Evolutionary conservation across 208 protist genomes (phyloP).

Genomic region (Porcisia hertigi): DNA sequence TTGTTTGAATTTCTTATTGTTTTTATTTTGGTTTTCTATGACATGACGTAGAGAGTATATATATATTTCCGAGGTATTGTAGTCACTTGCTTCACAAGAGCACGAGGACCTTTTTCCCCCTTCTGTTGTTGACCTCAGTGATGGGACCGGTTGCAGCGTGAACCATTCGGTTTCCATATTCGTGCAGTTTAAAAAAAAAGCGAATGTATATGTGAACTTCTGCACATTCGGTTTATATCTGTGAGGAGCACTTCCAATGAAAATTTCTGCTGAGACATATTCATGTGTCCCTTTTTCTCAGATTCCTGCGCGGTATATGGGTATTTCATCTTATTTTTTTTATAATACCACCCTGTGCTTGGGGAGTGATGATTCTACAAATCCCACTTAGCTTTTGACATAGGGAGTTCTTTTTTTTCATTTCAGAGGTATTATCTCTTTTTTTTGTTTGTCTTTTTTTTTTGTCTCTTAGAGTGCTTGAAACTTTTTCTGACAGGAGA

Average conservation of each 20-base stretch:
- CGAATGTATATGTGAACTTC: neutral
- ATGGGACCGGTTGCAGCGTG: neutral
- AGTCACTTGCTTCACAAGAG: neutral
- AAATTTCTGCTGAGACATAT: neutral
- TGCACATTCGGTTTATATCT: neutral
- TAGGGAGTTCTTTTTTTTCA: neutral
- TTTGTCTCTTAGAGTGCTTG: neutral
- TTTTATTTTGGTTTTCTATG: neutral
- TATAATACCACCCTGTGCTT: neutral
- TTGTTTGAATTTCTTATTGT: neutral
- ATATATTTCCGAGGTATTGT: neutral
- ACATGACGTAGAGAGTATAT: neutral
- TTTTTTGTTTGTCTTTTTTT: neutral
- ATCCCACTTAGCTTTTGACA: neutral
- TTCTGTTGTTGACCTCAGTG: neutral
- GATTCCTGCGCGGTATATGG: neutral
- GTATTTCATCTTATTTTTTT: conserved; percentile 1
- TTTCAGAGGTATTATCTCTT: neutral
- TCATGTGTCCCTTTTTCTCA: neutral
- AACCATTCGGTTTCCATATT: neutral
- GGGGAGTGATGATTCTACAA: neutral
- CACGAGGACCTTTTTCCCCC: neutral
- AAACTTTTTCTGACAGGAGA: neutral
- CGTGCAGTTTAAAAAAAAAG: neutral
- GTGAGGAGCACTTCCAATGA: neutral